Percentiles rank a stretch among this genome's conserved stretches.
Evolutionary conservation across 495 filamentous ascomycete species (phyloP).

Genomic region (Massariosphaeria phaeospora): DNA sequence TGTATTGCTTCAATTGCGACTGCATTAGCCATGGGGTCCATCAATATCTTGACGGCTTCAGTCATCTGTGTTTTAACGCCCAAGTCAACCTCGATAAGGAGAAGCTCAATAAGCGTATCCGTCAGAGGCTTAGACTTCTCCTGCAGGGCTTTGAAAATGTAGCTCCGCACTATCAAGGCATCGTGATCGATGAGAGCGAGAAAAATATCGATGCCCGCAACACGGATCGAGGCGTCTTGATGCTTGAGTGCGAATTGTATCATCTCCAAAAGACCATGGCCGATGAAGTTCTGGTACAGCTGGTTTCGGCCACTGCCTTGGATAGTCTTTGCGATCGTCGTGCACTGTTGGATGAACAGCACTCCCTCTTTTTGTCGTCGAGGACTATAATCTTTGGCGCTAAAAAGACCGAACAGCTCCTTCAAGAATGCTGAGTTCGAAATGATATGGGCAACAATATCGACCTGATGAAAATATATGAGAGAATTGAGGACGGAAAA

Average conservation of each 20-base stretch:
- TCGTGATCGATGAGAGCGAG: slow-evolving; percentile 95
- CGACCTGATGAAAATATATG: slow-evolving; percentile 98
- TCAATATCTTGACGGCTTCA: slow-evolving; percentile 88
- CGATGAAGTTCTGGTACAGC: slow-evolving; percentile 85
- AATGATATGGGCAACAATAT: slow-evolving; percentile 91
- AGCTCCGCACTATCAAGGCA: slow-evolving; percentile 83
- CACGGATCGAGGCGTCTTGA: slow-evolving; percentile 74
- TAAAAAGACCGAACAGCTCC: slow-evolving; percentile 88
- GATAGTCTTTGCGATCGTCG: slow-evolving; percentile 87
- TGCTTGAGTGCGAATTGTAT: slow-evolving; percentile 89
- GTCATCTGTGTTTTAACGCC: slow-evolving; percentile 95
- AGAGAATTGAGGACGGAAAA: slow-evolving; percentile 96
- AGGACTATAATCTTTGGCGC: slow-evolving; percentile 54
- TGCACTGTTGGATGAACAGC: slow-evolving; percentile 94
- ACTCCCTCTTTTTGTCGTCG: slow-evolving; percentile 89
- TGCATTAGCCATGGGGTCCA: slow-evolving; percentile 67
- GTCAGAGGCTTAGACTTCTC: slow-evolving; percentile 83
- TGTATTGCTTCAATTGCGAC: slow-evolving; percentile 55
- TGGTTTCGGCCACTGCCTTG: slow-evolving; percentile 73
- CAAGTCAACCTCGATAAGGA: slow-evolving; percentile 84
- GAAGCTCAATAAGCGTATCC: slow-evolving; percentile 87
- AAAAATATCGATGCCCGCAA: slow-evolving; percentile 89
- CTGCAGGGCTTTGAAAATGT: slow-evolving; percentile 84
- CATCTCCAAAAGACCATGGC: slow-evolving; percentile 77
- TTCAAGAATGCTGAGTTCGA: slow-evolving; percentile 68